Conservation (phyloP, 163 green algal species). For the Scenedesmus sp. region DNA sequence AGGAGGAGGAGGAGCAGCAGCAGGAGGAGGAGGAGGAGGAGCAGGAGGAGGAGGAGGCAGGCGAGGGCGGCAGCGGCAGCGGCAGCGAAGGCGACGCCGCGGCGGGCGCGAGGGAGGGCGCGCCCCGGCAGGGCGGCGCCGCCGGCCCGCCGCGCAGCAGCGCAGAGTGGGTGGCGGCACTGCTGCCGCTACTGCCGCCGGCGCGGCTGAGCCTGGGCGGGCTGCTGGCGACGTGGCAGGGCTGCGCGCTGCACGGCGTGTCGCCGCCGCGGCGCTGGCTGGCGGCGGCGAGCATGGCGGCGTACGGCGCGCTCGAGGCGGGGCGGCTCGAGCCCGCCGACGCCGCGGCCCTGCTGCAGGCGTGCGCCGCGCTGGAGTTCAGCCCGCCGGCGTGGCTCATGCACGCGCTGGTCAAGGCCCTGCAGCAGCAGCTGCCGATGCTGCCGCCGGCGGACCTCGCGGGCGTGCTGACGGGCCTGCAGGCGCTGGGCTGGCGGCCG, state of each 20-base stretch:
- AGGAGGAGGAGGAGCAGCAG: slow-evolving; percentile 4
- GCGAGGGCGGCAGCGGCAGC: background rate
- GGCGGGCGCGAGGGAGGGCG: background rate
- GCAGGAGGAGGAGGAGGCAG: background rate
- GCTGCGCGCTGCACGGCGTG: slow-evolving; percentile 12
- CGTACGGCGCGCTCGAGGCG: background rate
- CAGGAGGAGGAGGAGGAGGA: slow-evolving; percentile 6
- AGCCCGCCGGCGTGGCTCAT: slow-evolving; percentile 35
- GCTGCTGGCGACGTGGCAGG: slow-evolving; percentile 24
- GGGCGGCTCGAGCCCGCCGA: slow-evolving; percentile 23
- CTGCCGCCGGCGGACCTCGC: slow-evolving; percentile 22
- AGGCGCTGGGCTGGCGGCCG: slow-evolving; percentile 27
- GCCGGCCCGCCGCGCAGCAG: background rate
- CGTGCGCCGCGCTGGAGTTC: slow-evolving; percentile 20
- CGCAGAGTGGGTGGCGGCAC: background rate
- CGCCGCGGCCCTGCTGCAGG: slow-evolving; percentile 24
- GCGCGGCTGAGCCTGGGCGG: background rate
- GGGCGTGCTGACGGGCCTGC: slow-evolving; percentile 21
- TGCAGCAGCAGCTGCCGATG: slow-evolving; percentile 40
- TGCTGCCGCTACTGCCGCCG: slow-evolving; percentile 3
- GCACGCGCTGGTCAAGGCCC: background rate
- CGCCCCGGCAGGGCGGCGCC: background rate
- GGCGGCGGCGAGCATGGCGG: background rate
- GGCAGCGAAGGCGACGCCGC: background rate
- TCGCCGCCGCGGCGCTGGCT: slow-evolving; percentile 6